Percentiles rank a stretch among this genome's conserved stretches.
Evolutionary conservation across 2,329 filamentous ascomycete species (phyloP).

Genomic region (Plectosphaerella plurivora): DNA sequence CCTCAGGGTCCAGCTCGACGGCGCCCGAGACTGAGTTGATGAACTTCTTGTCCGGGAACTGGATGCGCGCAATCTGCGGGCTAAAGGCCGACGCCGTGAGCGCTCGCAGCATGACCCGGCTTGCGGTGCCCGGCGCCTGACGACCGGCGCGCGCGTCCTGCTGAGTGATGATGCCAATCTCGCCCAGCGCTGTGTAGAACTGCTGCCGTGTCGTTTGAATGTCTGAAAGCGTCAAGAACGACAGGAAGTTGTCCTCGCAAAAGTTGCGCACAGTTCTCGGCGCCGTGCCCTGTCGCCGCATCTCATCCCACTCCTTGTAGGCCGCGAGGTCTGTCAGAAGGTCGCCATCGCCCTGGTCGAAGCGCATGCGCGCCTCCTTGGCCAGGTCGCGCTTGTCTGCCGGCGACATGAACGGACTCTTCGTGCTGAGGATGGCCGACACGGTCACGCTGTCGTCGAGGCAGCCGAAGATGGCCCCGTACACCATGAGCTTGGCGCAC

Average conservation of each 20-base stretch:
- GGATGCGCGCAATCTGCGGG: constrained; percentile 87
- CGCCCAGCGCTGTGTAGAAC: constrained; percentile 79
- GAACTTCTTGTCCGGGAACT: constrained; percentile 95
- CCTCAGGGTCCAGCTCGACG: constrained; percentile 89
- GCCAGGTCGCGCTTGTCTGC: constrained; percentile 79
- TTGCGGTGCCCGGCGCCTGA: constrained; percentile 15
- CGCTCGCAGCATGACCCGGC: constrained; percentile 55
- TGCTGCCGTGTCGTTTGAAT: constrained; percentile 83
- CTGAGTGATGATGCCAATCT: constrained; percentile 70
- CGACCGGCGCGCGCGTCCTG: constrained; percentile 15
- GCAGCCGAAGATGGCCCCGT: constrained; percentile 89
- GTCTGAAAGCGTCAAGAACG: constrained; percentile 76
- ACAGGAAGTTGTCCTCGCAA: constrained; percentile 84
- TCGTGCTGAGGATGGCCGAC: constrained; percentile 85
- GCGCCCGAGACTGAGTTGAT: constrained; percentile 81
- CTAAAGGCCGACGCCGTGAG: constrained; percentile 70
- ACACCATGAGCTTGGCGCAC: constrained; percentile 92
- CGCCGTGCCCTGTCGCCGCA: constrained; percentile 52
- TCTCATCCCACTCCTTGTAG: constrained; percentile 75
- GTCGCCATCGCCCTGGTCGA: constrained; percentile 77
- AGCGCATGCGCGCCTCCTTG: constrained; percentile 69
- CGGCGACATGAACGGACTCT: constrained; percentile 81
- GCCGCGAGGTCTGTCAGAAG: constrained; percentile 82
- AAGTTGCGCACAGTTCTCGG: constrained; percentile 66
- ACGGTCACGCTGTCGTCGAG: constrained; percentile 85